These are phyloP conservation scores for Juglanconis juglandina DNA, from an alignment of 2,329 filamentous ascomycete species.

Conservation along the genomic window DNA sequence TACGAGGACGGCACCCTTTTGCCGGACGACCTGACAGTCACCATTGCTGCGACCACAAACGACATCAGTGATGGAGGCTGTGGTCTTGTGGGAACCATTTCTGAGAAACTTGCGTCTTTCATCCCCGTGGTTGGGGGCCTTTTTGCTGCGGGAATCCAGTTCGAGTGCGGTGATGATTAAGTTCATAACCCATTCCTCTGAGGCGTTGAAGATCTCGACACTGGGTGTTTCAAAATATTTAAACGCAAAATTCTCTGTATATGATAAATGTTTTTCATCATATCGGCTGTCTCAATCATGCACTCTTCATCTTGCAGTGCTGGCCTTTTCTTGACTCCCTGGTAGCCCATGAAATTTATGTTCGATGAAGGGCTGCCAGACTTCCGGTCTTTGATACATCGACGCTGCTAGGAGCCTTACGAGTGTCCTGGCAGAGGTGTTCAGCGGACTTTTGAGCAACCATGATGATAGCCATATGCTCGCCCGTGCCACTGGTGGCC, in stretches of 20 bases:
- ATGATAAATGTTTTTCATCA: too few relatives aligned
- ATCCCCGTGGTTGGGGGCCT: not conserved
- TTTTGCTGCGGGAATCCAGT: not conserved
- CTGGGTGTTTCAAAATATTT: too few relatives aligned
- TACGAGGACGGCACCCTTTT: constrained; percentile 19
- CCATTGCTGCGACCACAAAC: constrained; percentile 10
- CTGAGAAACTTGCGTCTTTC: not conserved
- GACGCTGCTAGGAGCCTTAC: constrained; percentile 55
- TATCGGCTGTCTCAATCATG: too few relatives aligned
- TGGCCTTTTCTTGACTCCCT: constrained; percentile 78
- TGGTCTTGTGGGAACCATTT: not conserved
- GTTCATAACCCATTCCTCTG: too few relatives aligned
- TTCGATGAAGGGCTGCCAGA: constrained; percentile 71
- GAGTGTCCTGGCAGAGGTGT: constrained; percentile 70
- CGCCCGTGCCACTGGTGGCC: constrained; percentile 91
- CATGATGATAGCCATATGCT: constrained; percentile 96
- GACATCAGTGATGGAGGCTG: constrained; percentile 7
- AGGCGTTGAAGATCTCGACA: too few relatives aligned
- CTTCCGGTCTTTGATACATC: constrained; percentile 56
- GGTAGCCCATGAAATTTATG: constrained; percentile 87
- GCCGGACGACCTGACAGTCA: constrained; percentile 18
- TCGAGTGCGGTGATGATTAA: not conserved
- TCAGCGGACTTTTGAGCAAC: constrained; percentile 84
- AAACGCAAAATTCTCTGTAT: too few relatives aligned
- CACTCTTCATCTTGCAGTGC: constrained; percentile 36